Evolutionary conservation across 148 eudicot genomes (phyloP), one percentile per base, ranked within the genome.

Genomic region (Diospyros lotus): DNA sequence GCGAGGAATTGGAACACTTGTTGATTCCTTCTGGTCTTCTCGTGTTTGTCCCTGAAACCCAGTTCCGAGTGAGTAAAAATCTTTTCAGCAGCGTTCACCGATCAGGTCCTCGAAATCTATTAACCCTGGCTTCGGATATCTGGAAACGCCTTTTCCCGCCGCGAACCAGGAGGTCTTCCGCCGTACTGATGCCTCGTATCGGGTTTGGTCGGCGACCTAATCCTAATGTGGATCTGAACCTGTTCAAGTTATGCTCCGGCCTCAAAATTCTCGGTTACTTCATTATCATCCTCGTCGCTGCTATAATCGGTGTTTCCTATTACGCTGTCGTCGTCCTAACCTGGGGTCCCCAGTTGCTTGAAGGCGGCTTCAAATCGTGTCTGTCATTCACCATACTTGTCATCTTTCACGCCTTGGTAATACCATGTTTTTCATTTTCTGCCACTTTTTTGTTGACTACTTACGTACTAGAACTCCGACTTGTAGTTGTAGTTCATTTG

Each of bases 321-420:
- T 85, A 89, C 80, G 94, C 97, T 46, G 91, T 93, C 50, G 87
- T 93, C 13, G 78, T 91, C 58, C 73, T 91, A 67, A 85, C 83
- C 44, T 93, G 89, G 87, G 97, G 79, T 15, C 97, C 98, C 6
- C 85, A 68, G 6, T 84, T 93, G 83, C 78, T 82, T 38, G 80
- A 75, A 38, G 92, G 92, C 74, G 89, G 88, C 9, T 54, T 65
- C 64, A 75, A 28, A 1, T 80, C 89, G 0, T 45, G 86, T 38
- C 70, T 80, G 44, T 82, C 89, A 8, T 78, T 89, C n/a, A 39
- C 79, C 58, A 83, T 93, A 54, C 63, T 93, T 39, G 13, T 58
- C 63, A 64, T 86, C 46, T 93, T 93, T 75, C 98, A 93, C 67
- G 7, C 84, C 69, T 85, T 93, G 86, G 98, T 93, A 69, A 82